A percentile compares a stretch with the other conserved stretches of the same genome.
These are phyloP conservation scores for Paramyrothecium roridum DNA, from an alignment of 2,329 filamentous ascomycete species.

Conservation along the genomic window DNA sequence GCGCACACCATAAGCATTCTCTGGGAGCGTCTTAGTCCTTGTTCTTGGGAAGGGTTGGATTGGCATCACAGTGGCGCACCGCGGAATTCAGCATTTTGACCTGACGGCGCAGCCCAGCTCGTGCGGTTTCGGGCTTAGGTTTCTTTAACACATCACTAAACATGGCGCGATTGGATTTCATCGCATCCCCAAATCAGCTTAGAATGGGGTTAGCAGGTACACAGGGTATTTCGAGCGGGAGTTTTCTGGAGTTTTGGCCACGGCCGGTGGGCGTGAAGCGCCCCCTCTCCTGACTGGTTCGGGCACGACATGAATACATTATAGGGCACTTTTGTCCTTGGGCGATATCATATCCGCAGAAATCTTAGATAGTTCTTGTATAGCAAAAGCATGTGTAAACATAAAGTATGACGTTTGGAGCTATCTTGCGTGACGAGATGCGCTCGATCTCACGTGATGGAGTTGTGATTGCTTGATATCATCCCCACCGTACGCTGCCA, in stretches of 20 bases:
- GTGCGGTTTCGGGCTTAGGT: too few relatives aligned
- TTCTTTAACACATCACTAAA: too few relatives aligned
- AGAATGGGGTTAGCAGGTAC: not conserved
- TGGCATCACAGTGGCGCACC: not conserved
- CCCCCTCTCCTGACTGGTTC: not conserved
- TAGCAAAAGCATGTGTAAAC: not conserved
- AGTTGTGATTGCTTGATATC: too few relatives aligned
- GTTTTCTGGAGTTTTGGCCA: not conserved
- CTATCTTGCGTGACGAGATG: too few relatives aligned
- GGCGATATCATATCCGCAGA: not conserved
- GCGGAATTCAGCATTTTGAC: not conserved
- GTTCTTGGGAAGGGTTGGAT: too few relatives aligned
- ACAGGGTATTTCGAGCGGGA: not conserved
- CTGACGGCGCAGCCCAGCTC: not conserved
- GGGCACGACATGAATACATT: not conserved
- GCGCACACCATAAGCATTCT: conserved; percentile 37
- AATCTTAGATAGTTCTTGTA: not conserved
- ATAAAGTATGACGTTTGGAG: not conserved
- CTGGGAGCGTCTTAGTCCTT: too few relatives aligned
- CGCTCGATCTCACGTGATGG: too few relatives aligned
- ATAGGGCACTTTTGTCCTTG: not conserved
- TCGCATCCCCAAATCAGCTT: not conserved
- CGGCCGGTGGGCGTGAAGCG: not conserved
- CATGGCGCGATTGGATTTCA: not conserved
- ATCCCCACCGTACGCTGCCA: too few relatives aligned